Evolutionary conservation across 495 filamentous ascomycete species (phyloP), one percentile per base, ranked within the genome.

Genomic region (Hypoxylon subgilvum): DNA sequence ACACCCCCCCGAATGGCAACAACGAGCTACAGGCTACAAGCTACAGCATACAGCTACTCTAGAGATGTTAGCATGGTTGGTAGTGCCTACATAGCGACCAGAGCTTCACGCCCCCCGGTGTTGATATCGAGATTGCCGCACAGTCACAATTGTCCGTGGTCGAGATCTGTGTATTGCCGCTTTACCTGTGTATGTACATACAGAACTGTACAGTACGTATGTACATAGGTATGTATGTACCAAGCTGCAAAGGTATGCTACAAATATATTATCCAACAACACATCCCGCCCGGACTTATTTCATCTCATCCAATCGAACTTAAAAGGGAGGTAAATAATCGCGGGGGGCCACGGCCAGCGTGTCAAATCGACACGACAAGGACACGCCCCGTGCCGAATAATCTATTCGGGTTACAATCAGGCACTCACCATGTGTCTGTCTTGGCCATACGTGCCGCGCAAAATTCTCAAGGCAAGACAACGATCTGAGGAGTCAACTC

Each of bases 111-210:
- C 36, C 49, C 47, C 60, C 48, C 9, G 44, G 49, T 42, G 43
- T 53, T 38, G 9, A 44, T 45, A 58, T 58, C 61, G 28, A 63
- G 60, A 63, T 65, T 55, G 46, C 45, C 61, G 61, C 61, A 65
- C 61, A 60, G 61, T 61, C 51, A 38, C 56, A 61, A 61, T 60
- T 32, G 56, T 65, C 61, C 42, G 61, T 65, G 61, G 54, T 53
- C 25, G 39, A 35, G 36, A 43, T 42, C 31, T 35, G 28, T 10
- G 13, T 50, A 40, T n/a, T n/a, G n/a, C n/a, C n/a, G n/a, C n/a
- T n/a, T n/a, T n/a, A n/a, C n/a, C n/a, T n/a, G n/a, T n/a, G n/a
- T 34, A 35, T 10, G 13, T 50, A 40, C 34, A 5, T 30, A 30
- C 22, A 51, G 3, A 42, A 21, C 12, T 36, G n/a, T n/a, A n/a